Evolutionary conservation across 805 yeast genomes (phyloP), one percentile per base, ranked within the genome.

Genomic region (Komagataella ulmi): DNA sequence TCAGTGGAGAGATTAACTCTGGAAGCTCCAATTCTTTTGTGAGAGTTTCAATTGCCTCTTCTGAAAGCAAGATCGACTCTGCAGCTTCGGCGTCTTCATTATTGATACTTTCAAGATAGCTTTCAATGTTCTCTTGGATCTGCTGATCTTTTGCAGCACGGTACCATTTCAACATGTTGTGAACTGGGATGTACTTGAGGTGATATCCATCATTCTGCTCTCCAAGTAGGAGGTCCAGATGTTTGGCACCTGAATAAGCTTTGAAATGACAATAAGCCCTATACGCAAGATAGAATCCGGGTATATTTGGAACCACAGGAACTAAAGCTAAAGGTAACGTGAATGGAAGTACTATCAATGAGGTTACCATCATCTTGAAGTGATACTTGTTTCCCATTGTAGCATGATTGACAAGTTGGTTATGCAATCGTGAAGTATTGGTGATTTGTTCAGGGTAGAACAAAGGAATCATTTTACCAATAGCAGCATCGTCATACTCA

Each of bases 221-320:
- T 30, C 40, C 40, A 14, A 30, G 40, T 51, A 90, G 68, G 50
- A 74, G 75, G 40, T 73, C 66, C 54, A 90, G 66, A 61, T 88
- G 93, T 55, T 73, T 70, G 4, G 87, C 85, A 0, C 97, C 97
- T 46, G 77, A 63, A 54, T 75, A 70, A 0, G 96, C 96, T 58
- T 84, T 85, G 61, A 82, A 74, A 63, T 91, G 88, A 62, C 96
- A 88, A 68, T 88, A 90, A 17, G 85, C 73, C 54, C 98, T 73
- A 62, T 85, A 90, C 2, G 85, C 73, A 46, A 90, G 66, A 60
- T 88, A 91, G 61, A 91, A 85, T 0, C 96, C 96, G 0, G 98
- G 98, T 18, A 90, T 77, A 59, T 90, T 90, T 18, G 98, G 98
- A 3, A 89, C 64, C n/a, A 90, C 72, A 0, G 98, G 98, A 0